Evolutionary conservation across 2,329 filamentous ascomycete species (phyloP), one percentile per base, ranked within the genome.

Genomic region (Aspergillus awamori): DNA sequence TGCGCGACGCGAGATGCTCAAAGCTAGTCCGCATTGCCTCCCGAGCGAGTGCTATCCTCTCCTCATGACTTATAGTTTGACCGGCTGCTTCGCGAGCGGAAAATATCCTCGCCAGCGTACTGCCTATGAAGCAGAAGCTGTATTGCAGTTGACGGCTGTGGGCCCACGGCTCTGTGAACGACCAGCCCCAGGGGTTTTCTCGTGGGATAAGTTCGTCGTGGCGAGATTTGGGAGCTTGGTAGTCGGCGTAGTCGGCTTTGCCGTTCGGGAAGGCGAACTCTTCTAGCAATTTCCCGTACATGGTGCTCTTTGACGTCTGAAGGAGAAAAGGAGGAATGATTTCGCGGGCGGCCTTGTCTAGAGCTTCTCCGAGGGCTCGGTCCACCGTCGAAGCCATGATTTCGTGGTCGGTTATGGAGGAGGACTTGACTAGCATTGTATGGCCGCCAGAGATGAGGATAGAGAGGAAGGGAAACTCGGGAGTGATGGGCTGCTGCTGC

Each of bases 391-490:
- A 82, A 17, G 89, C 92, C 26, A 98, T 78, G 61, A 96, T 86
- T 51, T 81, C 79, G 76, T 98, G 94, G 26, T 88, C 80, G 26
- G 83, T 86, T 2, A 95, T 80, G 3, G 83, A 83, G 41, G 80
- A 79, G 7, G 93, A 96, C 70, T 89, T 85, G 43, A 97, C 86
- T 20, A 99, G 86, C 74, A 96, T 86, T 0, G 93, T 94, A 79
- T 99, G 94, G 1, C 95, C 95, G 39, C 95, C 95, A 0, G 93
- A 97, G 15, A 95, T 91, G 52, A 99, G 87, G 5, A 97, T 82
- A 0, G 91, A 93, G 36, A 97, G 81, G 74, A 97, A 97, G 1
- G 95, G 94, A 68, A 96, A 97, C 1, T 77, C 70, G 0, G 89
- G 90, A 71, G 67, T 41, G 13, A 58, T 26, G 33, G 58, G 15